Evolutionary conservation across 768 basidiomycete genomes (phyloP).

Genomic region (Serendipita sp.): DNA sequence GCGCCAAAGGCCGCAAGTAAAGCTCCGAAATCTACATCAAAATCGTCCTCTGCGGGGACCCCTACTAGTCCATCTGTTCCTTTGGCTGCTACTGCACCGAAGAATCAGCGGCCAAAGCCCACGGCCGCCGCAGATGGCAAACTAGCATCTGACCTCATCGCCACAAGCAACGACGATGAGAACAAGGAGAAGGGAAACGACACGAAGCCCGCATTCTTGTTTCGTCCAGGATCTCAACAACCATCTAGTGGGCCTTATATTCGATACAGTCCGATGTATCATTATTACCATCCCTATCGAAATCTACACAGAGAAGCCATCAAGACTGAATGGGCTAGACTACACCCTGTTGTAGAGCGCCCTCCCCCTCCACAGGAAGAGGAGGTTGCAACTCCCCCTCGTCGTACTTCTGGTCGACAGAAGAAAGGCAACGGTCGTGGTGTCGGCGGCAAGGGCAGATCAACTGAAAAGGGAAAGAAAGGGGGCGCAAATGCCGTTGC

Average conservation of each 20-base stretch:
- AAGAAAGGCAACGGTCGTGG: neutral
- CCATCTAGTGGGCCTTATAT: neutral
- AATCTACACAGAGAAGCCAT: neutral
- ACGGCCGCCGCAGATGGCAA: neutral
- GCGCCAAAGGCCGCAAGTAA: neutral
- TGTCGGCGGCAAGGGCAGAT: neutral
- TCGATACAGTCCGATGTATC: constrained; percentile 1
- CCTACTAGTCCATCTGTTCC: neutral
- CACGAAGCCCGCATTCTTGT: neutral
- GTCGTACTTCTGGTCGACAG: constrained; percentile 1
- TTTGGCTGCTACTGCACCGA: neutral
- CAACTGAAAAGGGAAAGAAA: neutral
- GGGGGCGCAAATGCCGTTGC: neutral
- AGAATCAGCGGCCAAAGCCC: constrained; percentile 5
- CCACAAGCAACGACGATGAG: neutral
- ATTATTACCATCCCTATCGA: neutral
- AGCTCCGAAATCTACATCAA: neutral
- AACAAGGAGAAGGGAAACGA: neutral
- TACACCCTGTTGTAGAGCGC: constrained; percentile 3
- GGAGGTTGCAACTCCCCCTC: neutral
- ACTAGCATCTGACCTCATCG: neutral
- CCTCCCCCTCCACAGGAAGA: neutral
- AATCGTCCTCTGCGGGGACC: neutral
- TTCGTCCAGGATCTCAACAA: neutral
- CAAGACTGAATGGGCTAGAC: neutral